Evolutionary conservation across 148 eudicot genomes (phyloP).

Genomic region (Mesembryanthemum crystallinum): DNA sequence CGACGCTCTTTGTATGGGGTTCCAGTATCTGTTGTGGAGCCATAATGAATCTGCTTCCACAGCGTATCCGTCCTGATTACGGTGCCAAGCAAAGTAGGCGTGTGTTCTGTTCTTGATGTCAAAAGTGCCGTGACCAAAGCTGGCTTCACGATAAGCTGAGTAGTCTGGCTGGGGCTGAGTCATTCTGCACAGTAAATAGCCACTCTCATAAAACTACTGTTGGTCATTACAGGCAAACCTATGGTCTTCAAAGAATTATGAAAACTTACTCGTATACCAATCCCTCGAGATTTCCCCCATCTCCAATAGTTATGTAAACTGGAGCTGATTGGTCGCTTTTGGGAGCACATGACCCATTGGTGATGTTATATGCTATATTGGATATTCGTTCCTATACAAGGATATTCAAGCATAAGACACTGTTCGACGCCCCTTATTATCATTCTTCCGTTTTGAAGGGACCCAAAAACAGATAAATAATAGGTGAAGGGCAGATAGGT

Average conservation of each 20-base stretch:
- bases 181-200: slow-evolving; percentile 48
- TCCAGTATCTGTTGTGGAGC: slow-evolving; percentile 72
- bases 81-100: slow-evolving; percentile 76
- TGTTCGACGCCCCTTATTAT: neutral
- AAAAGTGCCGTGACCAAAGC: slow-evolving; percentile 84
- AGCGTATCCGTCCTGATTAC: slow-evolving; percentile 75
- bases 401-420: neutral
- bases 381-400: slow-evolving; percentile 67
- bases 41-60: slow-evolving; percentile 72
- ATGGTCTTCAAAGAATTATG: neutral
- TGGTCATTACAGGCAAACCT: neutral
- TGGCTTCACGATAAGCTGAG: slow-evolving; percentile 79
- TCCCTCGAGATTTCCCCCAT: slow-evolving; percentile 88
- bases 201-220: neutral
- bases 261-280: slow-evolving; percentile 56
- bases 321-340: slow-evolving; percentile 62
- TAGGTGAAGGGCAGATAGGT: neutral
- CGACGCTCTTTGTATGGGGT: slow-evolving; percentile 23
- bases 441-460: neutral
- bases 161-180: slow-evolving; percentile 77
- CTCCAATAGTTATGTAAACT: slow-evolving; percentile 82
- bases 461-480: too few species aligned
- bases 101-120: slow-evolving; percentile 80
- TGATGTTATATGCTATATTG: slow-evolving; percentile 69
- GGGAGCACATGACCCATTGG: slow-evolving; percentile 57